Conservation (phyloP, 2,329 filamentous ascomycete species). For the Pseudocercospora vitis region DNA sequence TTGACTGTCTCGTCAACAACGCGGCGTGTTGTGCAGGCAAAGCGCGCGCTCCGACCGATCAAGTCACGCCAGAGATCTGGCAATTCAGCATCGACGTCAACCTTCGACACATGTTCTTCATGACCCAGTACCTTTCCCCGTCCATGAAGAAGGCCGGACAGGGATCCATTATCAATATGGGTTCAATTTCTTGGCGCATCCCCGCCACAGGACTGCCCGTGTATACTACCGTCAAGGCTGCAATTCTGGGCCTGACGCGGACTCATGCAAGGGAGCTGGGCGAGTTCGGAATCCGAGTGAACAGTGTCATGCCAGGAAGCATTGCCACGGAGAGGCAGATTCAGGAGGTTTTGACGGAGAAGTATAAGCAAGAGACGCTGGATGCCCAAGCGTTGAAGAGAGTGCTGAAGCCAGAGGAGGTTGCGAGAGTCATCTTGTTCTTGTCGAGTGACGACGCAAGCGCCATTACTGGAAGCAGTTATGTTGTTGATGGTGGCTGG, state of each 20-base stretch:
- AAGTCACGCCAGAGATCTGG: constrained; percentile 62
- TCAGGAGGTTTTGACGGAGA: constrained; percentile 34
- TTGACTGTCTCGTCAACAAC: constrained; percentile 64
- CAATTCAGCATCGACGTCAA: constrained; percentile 64
- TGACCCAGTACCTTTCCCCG: constrained; percentile 58
- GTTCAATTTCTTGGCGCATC: constrained; percentile 33
- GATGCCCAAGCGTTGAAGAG: constrained; percentile 35
- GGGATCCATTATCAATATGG: constrained; percentile 55
- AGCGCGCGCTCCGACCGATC: constrained; percentile 60
- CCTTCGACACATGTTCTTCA: constrained; percentile 64
- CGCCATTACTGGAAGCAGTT: constrained; percentile 35
- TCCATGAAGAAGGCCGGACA: constrained; percentile 58
- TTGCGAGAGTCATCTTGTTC: constrained; percentile 34
- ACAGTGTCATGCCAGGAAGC: constrained; percentile 35
- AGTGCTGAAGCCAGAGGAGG: constrained; percentile 34
- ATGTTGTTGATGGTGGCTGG: constrained; percentile 38
- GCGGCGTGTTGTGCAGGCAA: constrained; percentile 58
- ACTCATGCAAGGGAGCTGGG: constrained; percentile 36
- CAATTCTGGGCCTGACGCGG: constrained; percentile 32
- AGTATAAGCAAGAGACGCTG: constrained; percentile 33
- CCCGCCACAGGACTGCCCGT: constrained; percentile 31
- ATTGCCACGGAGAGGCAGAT: constrained; percentile 37
- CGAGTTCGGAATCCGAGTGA: constrained; percentile 30
- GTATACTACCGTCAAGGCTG: constrained; percentile 34
- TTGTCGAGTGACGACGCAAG: constrained; percentile 36